Evolutionary conservation across 2,329 filamentous ascomycete genomes (phyloP).

Genomic region (Fusarium goolgardi): DNA sequence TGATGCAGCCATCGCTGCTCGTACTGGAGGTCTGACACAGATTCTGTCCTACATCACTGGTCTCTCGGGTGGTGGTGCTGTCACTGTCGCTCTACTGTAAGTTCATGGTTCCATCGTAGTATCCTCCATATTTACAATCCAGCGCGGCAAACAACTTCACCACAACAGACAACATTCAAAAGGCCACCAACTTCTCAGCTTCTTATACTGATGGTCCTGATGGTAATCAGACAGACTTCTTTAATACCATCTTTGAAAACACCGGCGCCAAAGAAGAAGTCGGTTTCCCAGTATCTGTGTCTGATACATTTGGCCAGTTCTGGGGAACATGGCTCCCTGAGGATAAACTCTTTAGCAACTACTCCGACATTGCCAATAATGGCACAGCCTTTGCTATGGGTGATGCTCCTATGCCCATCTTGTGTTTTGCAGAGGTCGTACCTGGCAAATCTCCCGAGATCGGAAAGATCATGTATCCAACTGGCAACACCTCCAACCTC

Average conservation of each 20-base stretch:
- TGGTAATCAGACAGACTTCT: slow-evolving; percentile 29
- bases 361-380: slow-evolving; percentile 39
- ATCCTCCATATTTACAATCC: fast-evolving
- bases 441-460: slow-evolving; percentile 47
- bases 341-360: slow-evolving; percentile 34
- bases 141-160: slow-evolving; percentile 48
- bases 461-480: slow-evolving; percentile 46
- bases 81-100: slow-evolving; percentile 45
- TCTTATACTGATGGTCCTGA: slow-evolving; percentile 34
- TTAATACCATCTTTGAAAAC: slow-evolving; percentile 39
- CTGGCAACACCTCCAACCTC: slow-evolving; percentile 41
- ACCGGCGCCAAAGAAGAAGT: slow-evolving; percentile 40
- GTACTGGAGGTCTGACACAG: slow-evolving; percentile 45
- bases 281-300: slow-evolving; percentile 44
- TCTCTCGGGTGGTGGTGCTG: slow-evolving; percentile 45
- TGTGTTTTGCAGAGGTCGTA: slow-evolving; percentile 46
- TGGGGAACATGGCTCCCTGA: slow-evolving; percentile 44
- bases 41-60: slow-evolving; percentile 45
- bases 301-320: slow-evolving; percentile 47
- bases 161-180: slow-evolving; percentile 30
- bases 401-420: slow-evolving; percentile 47
- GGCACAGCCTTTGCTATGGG: slow-evolving; percentile 35
- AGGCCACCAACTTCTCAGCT: slow-evolving; percentile 41
- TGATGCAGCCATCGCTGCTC: slow-evolving; percentile 19
- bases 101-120: fast-evolving